Percentiles rank a stretch among this genome's conserved stretches.
Evolutionary conservation across 1,139 yeast species (phyloP).

Genomic region (Pichia sorboxylosa): DNA sequence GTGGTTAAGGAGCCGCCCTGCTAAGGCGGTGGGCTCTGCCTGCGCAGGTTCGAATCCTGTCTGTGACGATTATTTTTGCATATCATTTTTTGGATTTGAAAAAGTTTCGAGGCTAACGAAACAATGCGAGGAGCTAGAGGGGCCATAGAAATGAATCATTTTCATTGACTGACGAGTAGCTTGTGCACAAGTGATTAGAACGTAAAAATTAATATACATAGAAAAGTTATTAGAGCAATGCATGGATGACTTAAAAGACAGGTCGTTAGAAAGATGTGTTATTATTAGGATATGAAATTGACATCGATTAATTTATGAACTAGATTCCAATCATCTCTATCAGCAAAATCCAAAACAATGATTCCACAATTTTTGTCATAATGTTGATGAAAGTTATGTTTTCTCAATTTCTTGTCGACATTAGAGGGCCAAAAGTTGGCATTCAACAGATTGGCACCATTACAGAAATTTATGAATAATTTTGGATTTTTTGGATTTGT

Average conservation of each 20-base stretch:
- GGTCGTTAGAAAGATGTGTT: too few relatives aligned
- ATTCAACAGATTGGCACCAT: conserved; percentile 66
- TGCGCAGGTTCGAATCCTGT: conserved; percentile 89
- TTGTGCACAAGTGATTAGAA: too few relatives aligned
- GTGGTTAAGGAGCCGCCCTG: conserved; percentile 60
- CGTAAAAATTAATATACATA: too few relatives aligned
- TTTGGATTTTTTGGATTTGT: conserved; percentile 26
- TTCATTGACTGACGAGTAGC: too few relatives aligned
- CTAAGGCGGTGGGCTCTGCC: conserved; percentile 76
- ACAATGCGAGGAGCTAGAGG: too few relatives aligned
- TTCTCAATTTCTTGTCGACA: conserved; percentile 43
- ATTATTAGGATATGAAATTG: too few relatives aligned
- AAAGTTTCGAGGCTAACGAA: too few relatives aligned
- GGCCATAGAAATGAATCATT: too few relatives aligned
- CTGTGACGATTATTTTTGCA: conserved; percentile 49
- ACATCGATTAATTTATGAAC: conserved; percentile 41
- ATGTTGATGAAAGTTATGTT: conserved; percentile 36
- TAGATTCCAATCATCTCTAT: conserved; percentile 48
- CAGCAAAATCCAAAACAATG: conserved; percentile 57
- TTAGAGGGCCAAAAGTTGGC: conserved; percentile 66
- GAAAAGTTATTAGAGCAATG: too few relatives aligned
- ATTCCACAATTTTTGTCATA: conserved; percentile 47
- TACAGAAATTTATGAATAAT: conserved; percentile 60
- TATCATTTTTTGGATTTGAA: neutral
- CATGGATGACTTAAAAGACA: too few relatives aligned